A percentile compares a stretch with the other conserved stretches of the same genome.
Evolutionary conservation across 2,329 filamentous ascomycete species (phyloP).

Genomic region (Diaporthe sp.): DNA sequence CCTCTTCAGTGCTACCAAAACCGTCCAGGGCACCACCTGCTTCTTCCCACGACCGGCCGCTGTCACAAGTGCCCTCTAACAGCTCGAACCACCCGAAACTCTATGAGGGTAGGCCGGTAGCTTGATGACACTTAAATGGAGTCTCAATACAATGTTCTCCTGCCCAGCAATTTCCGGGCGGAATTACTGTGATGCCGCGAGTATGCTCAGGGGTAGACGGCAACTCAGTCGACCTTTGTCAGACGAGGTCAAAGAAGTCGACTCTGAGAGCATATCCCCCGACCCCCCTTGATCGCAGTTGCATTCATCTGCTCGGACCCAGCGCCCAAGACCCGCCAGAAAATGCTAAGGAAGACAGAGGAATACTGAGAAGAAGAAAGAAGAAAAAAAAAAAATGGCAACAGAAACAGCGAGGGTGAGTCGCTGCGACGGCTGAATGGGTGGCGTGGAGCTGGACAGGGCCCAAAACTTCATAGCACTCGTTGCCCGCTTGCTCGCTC

Average conservation of each 20-base stretch:
- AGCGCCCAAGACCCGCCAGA: neutral
- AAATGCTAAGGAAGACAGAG: neutral
- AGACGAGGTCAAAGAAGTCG: neutral
- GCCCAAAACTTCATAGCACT: neutral
- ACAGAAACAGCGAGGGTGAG: neutral
- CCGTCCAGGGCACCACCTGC: slow-evolving; percentile 14
- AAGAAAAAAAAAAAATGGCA: neutral
- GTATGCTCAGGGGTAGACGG: neutral
- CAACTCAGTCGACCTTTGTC: neutral
- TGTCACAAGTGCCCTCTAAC: neutral
- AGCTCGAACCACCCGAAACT: no score
- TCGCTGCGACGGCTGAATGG: neutral
- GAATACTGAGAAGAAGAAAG: no score
- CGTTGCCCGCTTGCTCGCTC: slow-evolving; percentile 5
- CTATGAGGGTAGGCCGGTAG: neutral
- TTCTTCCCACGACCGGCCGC: neutral
- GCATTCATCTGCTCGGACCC: neutral
- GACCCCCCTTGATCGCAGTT: neutral
- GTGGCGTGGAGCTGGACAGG: slow-evolving; percentile 4
- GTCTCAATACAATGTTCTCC: neutral
- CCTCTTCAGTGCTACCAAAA: slow-evolving; percentile 31
- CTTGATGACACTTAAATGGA: neutral
- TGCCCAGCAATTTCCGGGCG: neutral
- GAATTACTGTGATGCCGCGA: neutral
- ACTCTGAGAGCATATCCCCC: neutral